A percentile compares a stretch with the other conserved stretches of the same genome.
Conservation (phyloP, 805 yeast genomes). For the Nakazawaea ernobii region DNA sequence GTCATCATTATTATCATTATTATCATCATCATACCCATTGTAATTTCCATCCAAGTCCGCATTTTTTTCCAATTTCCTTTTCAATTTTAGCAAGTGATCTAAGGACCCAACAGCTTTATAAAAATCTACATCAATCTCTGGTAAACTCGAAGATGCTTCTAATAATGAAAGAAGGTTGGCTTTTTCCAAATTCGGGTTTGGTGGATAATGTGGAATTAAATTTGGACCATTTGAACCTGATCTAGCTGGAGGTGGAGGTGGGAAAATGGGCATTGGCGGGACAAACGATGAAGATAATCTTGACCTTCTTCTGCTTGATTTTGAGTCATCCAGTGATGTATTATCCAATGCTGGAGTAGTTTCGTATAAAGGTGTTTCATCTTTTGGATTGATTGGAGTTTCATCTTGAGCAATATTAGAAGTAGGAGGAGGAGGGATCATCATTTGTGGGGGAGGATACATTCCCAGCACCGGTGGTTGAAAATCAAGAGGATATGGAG, state of each 20-base stretch:
- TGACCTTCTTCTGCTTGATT: neutral
- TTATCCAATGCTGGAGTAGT: neutral
- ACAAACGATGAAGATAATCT: neutral
- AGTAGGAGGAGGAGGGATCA: neutral
- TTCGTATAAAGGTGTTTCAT: neutral
- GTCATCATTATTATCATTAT: too few species aligned
- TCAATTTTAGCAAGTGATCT: neutral
- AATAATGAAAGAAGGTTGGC: neutral
- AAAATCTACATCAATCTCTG: neutral
- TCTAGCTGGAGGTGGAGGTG: slow-evolving; percentile 5
- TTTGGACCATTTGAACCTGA: neutral
- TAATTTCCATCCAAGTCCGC: neutral
- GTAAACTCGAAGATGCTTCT: neutral
- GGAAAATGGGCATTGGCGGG: slow-evolving; percentile 4
- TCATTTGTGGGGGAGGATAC: neutral
- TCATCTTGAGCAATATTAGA: neutral
- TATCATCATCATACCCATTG: neutral
- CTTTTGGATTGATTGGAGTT: neutral
- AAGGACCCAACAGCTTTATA: neutral
- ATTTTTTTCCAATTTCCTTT: neutral
- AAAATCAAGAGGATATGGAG: neutral
- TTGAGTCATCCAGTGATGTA: neutral
- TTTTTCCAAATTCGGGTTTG: neutral
- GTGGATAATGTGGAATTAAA: slow-evolving; percentile 1
- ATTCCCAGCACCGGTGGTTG: neutral